These are phyloP conservation scores for Cordia subcordata DNA, from an alignment of 257 asterid genomes.

Conservation along the genomic window DNA sequence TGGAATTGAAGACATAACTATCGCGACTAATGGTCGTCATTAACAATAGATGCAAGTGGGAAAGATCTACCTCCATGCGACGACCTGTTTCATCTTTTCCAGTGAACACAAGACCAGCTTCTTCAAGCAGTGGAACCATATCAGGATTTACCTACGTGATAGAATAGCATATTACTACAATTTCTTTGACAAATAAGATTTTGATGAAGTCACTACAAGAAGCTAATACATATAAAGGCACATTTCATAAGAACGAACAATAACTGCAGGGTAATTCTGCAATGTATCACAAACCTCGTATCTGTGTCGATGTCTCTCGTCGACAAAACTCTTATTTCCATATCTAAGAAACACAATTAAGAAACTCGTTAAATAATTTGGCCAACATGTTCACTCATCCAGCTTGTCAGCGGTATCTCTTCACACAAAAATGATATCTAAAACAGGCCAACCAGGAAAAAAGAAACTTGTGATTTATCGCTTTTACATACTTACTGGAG, in stretches of 20 bases:
- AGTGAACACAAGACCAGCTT: slow-evolving; percentile 59
- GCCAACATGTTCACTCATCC: background rate
- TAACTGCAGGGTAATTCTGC: background rate
- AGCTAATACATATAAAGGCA: background rate
- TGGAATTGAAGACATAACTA: background rate
- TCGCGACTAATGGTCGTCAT: background rate
- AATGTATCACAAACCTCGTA: slow-evolving; percentile 16
- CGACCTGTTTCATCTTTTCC: slow-evolving; percentile 73
- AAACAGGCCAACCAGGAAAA: too few relatives aligned
- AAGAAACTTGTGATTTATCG: too few relatives aligned
- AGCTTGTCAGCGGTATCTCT: background rate
- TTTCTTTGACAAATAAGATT: background rate
- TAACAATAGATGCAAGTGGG: background rate
- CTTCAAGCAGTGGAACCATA: slow-evolving; percentile 59
- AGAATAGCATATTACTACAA: too few relatives aligned
- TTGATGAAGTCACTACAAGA: background rate
- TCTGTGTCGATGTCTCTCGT: slow-evolving; percentile 33
- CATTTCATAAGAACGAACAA: background rate
- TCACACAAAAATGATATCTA: background rate
- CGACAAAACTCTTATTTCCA: slow-evolving; percentile 19
- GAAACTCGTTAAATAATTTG: background rate
- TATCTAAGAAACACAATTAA: slow-evolving; percentile 14
- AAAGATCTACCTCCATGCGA: slow-evolving; percentile 67
- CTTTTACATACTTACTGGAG: too few relatives aligned
- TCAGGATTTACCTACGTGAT: slow-evolving; percentile 66